A percentile compares a stretch with the other conserved stretches of the same genome.
Conservation (phyloP, 441 rosid genomes). For the Populus trichocarpa region DNA sequence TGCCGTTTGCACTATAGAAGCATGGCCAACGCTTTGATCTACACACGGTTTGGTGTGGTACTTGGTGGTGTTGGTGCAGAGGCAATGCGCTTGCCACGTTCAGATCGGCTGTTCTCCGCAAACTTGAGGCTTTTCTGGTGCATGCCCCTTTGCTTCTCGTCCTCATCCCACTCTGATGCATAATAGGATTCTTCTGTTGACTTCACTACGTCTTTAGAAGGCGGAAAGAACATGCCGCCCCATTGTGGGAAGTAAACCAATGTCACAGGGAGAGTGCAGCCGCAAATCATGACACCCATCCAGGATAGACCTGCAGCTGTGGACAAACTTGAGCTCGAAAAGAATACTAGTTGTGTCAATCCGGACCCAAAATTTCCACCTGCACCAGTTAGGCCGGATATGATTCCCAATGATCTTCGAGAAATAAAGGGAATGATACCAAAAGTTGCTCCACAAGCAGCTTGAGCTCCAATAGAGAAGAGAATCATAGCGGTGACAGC, state of each 20-base stretch:
- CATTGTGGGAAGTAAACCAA: constrained; percentile 79
- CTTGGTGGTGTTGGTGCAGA: constrained; percentile 36
- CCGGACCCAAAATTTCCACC: constrained; percentile 90
- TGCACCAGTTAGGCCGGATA: constrained; percentile 74
- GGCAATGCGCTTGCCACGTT: constrained; percentile 54
- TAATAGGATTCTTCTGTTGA: constrained; percentile 66
- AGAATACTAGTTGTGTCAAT: constrained; percentile 61
- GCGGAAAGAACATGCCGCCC: constrained; percentile 70
- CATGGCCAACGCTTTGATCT: background rate
- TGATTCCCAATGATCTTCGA: constrained; percentile 64
- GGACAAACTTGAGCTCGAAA: constrained; percentile 47
- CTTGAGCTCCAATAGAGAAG: constrained; percentile 76
- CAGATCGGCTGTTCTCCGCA: constrained; percentile 67
- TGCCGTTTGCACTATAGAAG: too few relatives aligned
- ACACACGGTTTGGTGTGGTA: constrained; percentile 36
- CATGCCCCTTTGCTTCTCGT: constrained; percentile 58
- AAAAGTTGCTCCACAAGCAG: constrained; percentile 81
- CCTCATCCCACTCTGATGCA: constrained; percentile 56
- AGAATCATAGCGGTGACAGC: constrained; percentile 68
- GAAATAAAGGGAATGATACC: constrained; percentile 79
- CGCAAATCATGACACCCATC: constrained; percentile 78
- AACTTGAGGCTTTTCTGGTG: constrained; percentile 67
- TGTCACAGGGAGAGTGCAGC: constrained; percentile 61
- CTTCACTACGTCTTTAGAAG: constrained; percentile 40
- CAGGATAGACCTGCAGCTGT: constrained; percentile 55